A percentile compares a stretch with the other conserved stretches of the same genome.
Evolutionary conservation across 1,284 basidiomycete genomes (phyloP).

Genomic region (Apiotrichum gamsii): DNA sequence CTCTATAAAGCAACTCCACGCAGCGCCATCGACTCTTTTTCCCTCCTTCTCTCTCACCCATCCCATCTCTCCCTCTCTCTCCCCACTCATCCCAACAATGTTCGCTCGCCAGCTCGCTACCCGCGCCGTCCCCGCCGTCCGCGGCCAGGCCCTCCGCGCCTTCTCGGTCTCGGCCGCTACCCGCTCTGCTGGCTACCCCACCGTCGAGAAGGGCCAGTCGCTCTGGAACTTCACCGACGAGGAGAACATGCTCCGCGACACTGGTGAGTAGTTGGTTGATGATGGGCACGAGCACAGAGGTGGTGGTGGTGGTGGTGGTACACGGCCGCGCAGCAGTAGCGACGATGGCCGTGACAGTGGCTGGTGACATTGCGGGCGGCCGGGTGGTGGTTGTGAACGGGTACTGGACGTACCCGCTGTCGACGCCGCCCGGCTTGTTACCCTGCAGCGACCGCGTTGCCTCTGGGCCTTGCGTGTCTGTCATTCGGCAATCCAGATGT

Average conservation of each 20-base stretch:
- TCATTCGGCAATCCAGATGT: too few relatives aligned
- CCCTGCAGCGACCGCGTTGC: too few relatives aligned
- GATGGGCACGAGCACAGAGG: too few relatives aligned
- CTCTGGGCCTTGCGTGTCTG: too few relatives aligned
- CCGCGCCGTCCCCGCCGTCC: constrained; percentile 13
- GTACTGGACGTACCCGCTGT: too few relatives aligned
- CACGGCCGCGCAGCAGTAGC: background rate
- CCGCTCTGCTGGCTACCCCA: constrained; percentile 31
- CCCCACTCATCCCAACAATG: constrained; percentile 9
- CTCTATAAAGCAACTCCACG: too few relatives aligned
- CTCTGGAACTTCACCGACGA: constrained; percentile 81
- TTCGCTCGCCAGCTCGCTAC: constrained; percentile 8
- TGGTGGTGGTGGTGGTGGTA: too few relatives aligned
- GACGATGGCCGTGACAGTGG: background rate
- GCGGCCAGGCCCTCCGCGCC: constrained; percentile 14
- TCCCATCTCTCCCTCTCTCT: background rate
- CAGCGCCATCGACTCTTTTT: background rate
- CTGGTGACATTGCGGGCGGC: background rate
- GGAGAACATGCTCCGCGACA: constrained; percentile 81
- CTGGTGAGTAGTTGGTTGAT: constrained; percentile 66
- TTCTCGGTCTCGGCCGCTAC: constrained; percentile 22
- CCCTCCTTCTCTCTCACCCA: background rate
- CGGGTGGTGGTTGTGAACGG: background rate
- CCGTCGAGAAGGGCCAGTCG: constrained; percentile 39
- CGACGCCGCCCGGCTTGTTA: too few relatives aligned